A percentile compares a stretch with the other conserved stretches of the same genome.
phyloP scores from a whole-genome alignment of 306 rosid species.

The Sophora flavescens region DNA sequence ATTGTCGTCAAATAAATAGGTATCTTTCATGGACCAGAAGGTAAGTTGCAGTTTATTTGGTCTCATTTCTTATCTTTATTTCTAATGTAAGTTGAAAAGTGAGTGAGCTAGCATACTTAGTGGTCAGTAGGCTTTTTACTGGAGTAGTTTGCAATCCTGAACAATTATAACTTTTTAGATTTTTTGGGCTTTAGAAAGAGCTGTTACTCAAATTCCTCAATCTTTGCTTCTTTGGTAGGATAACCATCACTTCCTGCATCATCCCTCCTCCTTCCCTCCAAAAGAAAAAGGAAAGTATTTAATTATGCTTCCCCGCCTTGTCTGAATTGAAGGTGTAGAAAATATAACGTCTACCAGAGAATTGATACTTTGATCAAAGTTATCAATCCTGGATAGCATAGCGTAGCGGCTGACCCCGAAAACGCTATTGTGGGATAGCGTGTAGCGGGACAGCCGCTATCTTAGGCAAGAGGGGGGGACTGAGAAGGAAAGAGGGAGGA shows the following conservation, averaged over 20 bases:
- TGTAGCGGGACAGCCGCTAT: too few relatives aligned
- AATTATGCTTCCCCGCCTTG: conserved; percentile 10
- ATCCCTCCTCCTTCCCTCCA: background rate
- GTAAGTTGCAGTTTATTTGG: conserved; percentile 43
- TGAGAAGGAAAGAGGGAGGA: too few relatives aligned
- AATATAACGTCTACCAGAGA: background rate
- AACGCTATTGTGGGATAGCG: too few relatives aligned
- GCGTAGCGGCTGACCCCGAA: too few relatives aligned
- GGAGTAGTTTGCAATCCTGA: background rate
- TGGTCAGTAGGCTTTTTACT: background rate
- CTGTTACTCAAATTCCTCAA: background rate
- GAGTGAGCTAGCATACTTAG: background rate
- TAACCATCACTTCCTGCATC: background rate
- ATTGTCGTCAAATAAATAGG: conserved; percentile 40
- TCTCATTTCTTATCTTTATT: conserved; percentile 12
- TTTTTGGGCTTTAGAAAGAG: background rate
- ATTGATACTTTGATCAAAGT: background rate
- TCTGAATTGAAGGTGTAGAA: background rate
- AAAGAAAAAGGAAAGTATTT: background rate
- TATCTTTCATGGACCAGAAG: conserved; percentile 42
- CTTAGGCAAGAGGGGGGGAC: too few relatives aligned
- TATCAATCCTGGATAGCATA: too few relatives aligned
- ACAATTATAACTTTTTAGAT: background rate
- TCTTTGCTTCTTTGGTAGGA: conserved; percentile 1
- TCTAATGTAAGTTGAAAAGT: conserved; percentile 14